A percentile compares a stretch with the other conserved stretches of the same genome.
phyloP scores from a whole-genome alignment of 306 rosid genomes.

The Sicyos edulis region DNA sequence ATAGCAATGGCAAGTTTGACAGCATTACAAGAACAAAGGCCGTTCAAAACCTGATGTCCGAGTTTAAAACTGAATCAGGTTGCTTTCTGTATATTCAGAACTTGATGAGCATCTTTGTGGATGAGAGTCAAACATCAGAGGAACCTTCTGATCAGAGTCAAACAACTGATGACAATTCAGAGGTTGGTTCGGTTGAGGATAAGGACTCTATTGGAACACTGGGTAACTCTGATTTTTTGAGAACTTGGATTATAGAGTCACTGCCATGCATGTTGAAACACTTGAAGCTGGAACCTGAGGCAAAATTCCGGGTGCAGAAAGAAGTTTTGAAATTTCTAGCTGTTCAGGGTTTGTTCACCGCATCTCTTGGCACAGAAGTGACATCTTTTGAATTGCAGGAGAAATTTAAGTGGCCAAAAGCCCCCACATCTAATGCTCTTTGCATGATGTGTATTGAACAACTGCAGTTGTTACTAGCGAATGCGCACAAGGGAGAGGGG shows the following conservation, averaged over 20 bases:
- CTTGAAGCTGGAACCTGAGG: constrained; percentile 57
- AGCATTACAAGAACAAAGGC: constrained; percentile 52
- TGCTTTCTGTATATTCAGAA: constrained; percentile 82
- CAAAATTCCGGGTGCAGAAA: constrained; percentile 60
- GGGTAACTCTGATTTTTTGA: constrained; percentile 69
- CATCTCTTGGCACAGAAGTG: constrained; percentile 88
- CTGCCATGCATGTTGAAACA: constrained; percentile 67
- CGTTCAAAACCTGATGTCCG: constrained; percentile 73
- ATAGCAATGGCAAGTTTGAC: constrained; percentile 83
- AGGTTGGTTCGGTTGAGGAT: constrained; percentile 75
- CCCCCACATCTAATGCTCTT: constrained; percentile 70
- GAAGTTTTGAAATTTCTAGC: constrained; percentile 86
- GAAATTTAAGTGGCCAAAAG: constrained; percentile 91
- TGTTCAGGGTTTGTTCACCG: constrained; percentile 84
- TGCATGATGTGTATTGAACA: constrained; percentile 87
- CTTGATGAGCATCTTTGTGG: constrained; percentile 66
- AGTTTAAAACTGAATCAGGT: constrained; percentile 71
- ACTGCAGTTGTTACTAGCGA: constrained; percentile 69
- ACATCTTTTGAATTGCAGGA: constrained; percentile 88
- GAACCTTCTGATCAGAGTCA: constrained; percentile 99
- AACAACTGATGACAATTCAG: constrained; percentile 95
- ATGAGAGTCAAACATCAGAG: constrained; percentile 67
- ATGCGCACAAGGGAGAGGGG: constrained; percentile 78
- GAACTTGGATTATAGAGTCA: constrained; percentile 88
- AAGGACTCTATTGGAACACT: constrained; percentile 51